Conservation (phyloP, 306 rosid species). For the Myrica gale region DNA sequence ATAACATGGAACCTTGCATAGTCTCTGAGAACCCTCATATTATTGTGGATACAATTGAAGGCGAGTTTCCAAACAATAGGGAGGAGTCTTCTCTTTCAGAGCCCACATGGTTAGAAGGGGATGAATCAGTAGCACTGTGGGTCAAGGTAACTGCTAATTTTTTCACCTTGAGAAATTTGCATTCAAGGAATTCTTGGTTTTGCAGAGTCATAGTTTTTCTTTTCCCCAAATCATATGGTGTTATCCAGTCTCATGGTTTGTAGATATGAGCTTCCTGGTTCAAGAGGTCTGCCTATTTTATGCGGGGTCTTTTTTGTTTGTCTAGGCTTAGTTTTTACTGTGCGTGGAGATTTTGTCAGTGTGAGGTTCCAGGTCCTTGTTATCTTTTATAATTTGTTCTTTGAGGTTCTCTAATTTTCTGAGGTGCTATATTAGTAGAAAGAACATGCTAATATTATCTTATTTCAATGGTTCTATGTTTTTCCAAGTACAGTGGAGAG, state of each 20-base stretch:
- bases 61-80: constrained; percentile 60
- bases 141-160: constrained; percentile 66
- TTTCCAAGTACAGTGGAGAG: constrained; percentile 79
- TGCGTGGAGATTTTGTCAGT: background rate
- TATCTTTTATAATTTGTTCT: background rate
- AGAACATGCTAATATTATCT: constrained; percentile 28
- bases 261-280: background rate
- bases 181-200: background rate
- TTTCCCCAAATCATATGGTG: background rate
- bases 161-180: background rate
- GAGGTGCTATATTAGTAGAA: background rate
- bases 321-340: background rate
- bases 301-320: background rate
- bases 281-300: background rate
- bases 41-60: constrained; percentile 54
- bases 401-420: constrained; percentile 1
- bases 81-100: constrained; percentile 65
- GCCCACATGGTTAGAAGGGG: constrained; percentile 86
- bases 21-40: constrained; percentile 52
- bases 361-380: constrained; percentile 3
- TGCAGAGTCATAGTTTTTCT: constrained; percentile 1
- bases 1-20: constrained; percentile 39
- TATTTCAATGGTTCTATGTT: constrained; percentile 25
- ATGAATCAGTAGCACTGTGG: constrained; percentile 89
- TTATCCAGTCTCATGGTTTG: constrained; percentile 6